Conservation (phyloP, 2,329 filamentous ascomycete genomes). For the Colletotrichum higginsianum region DNA sequence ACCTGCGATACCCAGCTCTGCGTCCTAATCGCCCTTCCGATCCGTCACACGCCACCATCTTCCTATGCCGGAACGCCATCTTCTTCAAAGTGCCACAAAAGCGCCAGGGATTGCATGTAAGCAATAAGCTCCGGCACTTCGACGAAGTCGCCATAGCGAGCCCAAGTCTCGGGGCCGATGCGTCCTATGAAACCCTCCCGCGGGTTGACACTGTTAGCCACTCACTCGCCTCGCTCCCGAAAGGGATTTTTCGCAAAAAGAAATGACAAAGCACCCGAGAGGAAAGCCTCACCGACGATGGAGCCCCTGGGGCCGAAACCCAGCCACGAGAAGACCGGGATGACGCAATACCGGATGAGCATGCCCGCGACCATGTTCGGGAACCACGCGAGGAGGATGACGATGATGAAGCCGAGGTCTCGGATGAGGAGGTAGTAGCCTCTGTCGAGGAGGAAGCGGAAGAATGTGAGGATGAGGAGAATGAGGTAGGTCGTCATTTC, state of each 20-base stretch:
- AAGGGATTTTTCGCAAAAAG: no score
- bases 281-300: background rate
- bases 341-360: background rate
- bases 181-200: background rate
- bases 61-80: background rate
- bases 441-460: background rate
- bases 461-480: background rate
- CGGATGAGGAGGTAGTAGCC: background rate
- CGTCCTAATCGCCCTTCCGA: no score
- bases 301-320: background rate
- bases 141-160: background rate
- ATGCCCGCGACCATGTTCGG: background rate
- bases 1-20: background rate
- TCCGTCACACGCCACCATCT: background rate
- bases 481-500: conserved; percentile 1
- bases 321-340: background rate
- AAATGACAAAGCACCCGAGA: no score
- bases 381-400: background rate
- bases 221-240: background rate
- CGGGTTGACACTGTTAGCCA: background rate
- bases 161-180: background rate
- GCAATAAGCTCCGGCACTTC: background rate
- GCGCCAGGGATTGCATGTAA: background rate
- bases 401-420: background rate
- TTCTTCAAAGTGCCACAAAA: background rate